These are phyloP conservation scores for Penicillium bialowiezense DNA, from an alignment of 495 filamentous ascomycete species.

Conservation along the genomic window DNA sequence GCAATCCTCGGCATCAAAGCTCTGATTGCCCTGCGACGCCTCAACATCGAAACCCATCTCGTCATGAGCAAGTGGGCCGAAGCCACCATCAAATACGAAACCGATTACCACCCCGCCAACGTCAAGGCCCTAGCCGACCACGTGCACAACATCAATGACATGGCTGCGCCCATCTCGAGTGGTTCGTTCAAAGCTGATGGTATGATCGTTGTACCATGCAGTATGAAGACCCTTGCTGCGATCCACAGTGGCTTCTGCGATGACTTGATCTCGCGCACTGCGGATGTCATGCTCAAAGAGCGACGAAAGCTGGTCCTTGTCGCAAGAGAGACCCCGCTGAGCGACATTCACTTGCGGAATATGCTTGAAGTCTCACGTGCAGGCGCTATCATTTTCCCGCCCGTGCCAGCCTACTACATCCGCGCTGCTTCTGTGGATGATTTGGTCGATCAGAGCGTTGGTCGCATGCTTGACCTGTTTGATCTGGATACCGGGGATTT, in stretches of 20 bases:
- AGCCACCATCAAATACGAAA: constrained; percentile 43
- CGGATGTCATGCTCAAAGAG: constrained; percentile 48
- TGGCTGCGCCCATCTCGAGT: constrained; percentile 32
- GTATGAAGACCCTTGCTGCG: constrained; percentile 38
- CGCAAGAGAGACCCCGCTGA: constrained; percentile 42
- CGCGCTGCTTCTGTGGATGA: constrained; percentile 32
- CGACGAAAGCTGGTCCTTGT: constrained; percentile 38
- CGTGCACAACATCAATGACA: constrained; percentile 37
- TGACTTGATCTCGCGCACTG: constrained; percentile 44
- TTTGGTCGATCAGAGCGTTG: constrained; percentile 41
- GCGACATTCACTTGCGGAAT: constrained; percentile 44
- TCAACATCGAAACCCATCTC: constrained; percentile 43
- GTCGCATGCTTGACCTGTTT: constrained; percentile 44
- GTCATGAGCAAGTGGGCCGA: constrained; percentile 46
- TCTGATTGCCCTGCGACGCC: constrained; percentile 33
- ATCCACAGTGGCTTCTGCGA: constrained; percentile 26
- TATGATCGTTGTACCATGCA: constrained; percentile 41
- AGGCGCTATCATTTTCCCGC: constrained; percentile 44
- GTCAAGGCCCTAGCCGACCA: constrained; percentile 37
- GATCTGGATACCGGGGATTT: constrained; percentile 41
- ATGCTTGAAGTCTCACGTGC: constrained; percentile 36
- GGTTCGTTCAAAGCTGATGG: constrained; percentile 37
- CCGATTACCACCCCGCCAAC: constrained; percentile 32
- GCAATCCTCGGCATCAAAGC: constrained; percentile 36
- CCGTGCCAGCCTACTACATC: constrained; percentile 44